phyloP scores from a whole-genome alignment of 139 green algal species.

The Mesotaenium endlicherianum region DNA sequence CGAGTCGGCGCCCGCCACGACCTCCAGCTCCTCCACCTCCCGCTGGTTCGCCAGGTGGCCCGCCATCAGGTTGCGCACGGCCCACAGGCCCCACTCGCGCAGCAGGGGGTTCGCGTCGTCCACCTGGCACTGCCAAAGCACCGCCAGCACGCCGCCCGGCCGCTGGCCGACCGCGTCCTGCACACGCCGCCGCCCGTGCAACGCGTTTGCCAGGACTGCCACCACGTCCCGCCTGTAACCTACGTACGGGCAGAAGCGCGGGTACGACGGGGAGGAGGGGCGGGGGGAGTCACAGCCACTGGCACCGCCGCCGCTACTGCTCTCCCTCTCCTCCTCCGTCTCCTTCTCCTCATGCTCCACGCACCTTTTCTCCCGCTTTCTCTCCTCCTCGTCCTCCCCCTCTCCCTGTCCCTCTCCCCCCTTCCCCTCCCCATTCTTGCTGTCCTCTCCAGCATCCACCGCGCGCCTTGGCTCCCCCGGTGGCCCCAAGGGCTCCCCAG shows the following conservation, averaged over 20 bases:
- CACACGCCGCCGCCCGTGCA: neutral
- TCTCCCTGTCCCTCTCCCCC: neutral
- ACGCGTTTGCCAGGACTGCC: constrained; percentile 40
- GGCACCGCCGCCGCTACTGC: neutral
- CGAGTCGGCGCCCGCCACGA: constrained; percentile 55
- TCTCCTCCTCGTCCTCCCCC: neutral
- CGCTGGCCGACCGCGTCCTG: constrained; percentile 25
- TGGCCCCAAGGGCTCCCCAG: neutral
- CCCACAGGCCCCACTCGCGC: constrained; percentile 87
- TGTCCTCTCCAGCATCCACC: neutral
- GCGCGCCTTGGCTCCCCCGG: neutral
- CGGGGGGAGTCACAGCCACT: neutral
- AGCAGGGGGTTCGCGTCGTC: constrained; percentile 55
- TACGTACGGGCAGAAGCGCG: neutral
- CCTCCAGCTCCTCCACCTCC: constrained; percentile 39
- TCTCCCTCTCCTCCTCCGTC: neutral
- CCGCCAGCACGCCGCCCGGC: constrained; percentile 8
- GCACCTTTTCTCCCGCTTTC: neutral
- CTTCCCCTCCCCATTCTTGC: neutral
- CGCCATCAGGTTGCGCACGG: constrained; percentile 83
- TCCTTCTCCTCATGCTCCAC: neutral
- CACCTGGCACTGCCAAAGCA: constrained; percentile 50
- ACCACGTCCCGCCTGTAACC: constrained; percentile 48
- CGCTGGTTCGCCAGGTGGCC: constrained; percentile 56
- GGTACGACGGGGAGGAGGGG: neutral